Evolutionary conservation across 2,329 filamentous ascomycete species (phyloP).

Genomic region (Decorospora gaudefroyi): DNA sequence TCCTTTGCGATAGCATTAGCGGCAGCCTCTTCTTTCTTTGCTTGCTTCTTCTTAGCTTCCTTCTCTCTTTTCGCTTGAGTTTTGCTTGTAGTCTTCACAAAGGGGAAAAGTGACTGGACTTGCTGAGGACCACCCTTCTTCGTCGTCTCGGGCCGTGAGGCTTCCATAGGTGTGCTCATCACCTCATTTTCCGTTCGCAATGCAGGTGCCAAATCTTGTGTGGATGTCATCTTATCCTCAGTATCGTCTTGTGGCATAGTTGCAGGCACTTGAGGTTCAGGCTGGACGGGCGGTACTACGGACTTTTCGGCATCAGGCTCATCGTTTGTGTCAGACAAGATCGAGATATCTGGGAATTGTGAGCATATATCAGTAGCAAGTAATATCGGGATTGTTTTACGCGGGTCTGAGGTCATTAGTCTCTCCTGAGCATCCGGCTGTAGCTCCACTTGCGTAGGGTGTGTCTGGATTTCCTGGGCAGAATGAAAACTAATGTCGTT

Average conservation of each 20-base stretch:
- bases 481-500: slow-evolving; percentile 33
- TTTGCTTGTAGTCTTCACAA: slow-evolving; percentile 35
- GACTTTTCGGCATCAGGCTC: neutral
- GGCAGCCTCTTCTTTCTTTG: slow-evolving; percentile 30
- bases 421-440: neutral
- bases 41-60: slow-evolving; percentile 46
- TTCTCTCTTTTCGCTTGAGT: slow-evolving; percentile 41
- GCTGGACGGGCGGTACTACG: neutral
- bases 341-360: neutral
- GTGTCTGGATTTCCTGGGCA: slow-evolving; percentile 26
- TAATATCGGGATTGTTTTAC: neutral
- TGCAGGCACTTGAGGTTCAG: neutral
- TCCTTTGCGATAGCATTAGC: slow-evolving; percentile 11
- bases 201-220: neutral
- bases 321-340: neutral
- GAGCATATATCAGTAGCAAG: neutral
- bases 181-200: neutral
- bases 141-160: neutral
- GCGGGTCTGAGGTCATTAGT: slow-evolving; percentile 7
- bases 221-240: neutral
- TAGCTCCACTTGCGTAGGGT: slow-evolving; percentile 9
- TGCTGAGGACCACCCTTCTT: slow-evolving; percentile 35
- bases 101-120: slow-evolving; percentile 38
- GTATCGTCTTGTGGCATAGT: neutral
- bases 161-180: neutral